These are phyloP conservation scores for Gossypium turneri DNA, from an alignment of 345 rosid species.

Conservation along the genomic window DNA sequence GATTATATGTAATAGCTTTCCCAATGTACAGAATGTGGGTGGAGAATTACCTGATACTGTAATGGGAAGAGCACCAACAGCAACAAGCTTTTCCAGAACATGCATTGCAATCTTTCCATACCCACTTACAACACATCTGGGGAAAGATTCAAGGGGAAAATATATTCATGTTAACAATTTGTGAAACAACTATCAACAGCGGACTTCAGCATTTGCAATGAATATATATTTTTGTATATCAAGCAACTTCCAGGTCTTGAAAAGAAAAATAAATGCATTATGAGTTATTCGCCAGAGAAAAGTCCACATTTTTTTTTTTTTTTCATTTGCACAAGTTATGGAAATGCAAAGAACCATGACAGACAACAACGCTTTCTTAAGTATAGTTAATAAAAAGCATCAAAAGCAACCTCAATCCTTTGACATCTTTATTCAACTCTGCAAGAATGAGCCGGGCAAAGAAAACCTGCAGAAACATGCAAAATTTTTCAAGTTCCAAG, in stretches of 20 bases:
- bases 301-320: background rate
- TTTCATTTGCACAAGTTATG: slow-evolving; percentile 1
- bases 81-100: slow-evolving; percentile 95
- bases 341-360: background rate
- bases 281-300: background rate
- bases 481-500: slow-evolving; percentile 17
- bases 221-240: slow-evolving; percentile 3
- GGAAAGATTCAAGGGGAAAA: slow-evolving; percentile 17
- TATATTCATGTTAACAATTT: slow-evolving; percentile 13
- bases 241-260: background rate
- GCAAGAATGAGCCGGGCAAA: slow-evolving; percentile 92
- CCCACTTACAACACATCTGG: slow-evolving; percentile 93
- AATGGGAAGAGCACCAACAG: slow-evolving; percentile 87
- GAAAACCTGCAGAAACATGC: slow-evolving; percentile 71
- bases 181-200: background rate
- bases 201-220: background rate
- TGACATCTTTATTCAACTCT: slow-evolving; percentile 90
- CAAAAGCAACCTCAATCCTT: slow-evolving; percentile 74
- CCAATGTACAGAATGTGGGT: background rate
- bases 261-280: background rate
- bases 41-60: slow-evolving; percentile 71
- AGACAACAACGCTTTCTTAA: background rate
- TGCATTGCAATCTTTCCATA: slow-evolving; percentile 99
- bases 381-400: background rate
- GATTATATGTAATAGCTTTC: background rate